Percentiles rank a stretch among this genome's conserved stretches.
Conservation (phyloP, 2,329 filamentous ascomycete genomes). For the Colletotrichum godetiae region DNA sequence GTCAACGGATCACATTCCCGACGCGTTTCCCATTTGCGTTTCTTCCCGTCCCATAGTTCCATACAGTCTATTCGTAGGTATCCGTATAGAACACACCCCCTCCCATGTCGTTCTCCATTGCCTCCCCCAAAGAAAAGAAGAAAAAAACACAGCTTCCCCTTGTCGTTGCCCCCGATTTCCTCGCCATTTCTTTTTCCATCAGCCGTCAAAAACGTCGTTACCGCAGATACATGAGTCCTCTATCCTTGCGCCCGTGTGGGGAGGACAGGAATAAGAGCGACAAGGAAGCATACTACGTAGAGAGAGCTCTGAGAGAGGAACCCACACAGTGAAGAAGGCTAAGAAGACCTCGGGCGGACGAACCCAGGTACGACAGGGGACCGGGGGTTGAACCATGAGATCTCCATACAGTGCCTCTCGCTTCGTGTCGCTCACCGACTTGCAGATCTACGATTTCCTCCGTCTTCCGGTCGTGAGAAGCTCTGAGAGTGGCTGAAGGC, state of each 20-base stretch:
- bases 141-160: background rate
- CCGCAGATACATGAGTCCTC: slow-evolving; percentile 28
- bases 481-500: background rate
- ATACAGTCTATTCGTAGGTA: too few species aligned
- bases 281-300: background rate
- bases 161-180: background rate
- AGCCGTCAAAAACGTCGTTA: slow-evolving; percentile 28
- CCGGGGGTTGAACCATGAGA: background rate
- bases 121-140: background rate
- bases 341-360: background rate
- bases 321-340: slow-evolving; percentile 24
- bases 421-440: slow-evolving; percentile 19
- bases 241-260: slow-evolving; percentile 15
- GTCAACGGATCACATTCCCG: slow-evolving; percentile 1
- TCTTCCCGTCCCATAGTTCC: too few species aligned
- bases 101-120: background rate
- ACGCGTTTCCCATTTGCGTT: background rate
- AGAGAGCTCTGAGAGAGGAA: background rate
- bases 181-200: slow-evolving; percentile 26
- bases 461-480: background rate
- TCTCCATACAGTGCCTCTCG: slow-evolving; percentile 29
- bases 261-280: background rate
- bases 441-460: slow-evolving; percentile 22
- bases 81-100: too few species aligned
- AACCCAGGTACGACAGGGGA: background rate